Conservation (phyloP, 768 basidiomycete species). For the Tephrocybe sp. region DNA sequence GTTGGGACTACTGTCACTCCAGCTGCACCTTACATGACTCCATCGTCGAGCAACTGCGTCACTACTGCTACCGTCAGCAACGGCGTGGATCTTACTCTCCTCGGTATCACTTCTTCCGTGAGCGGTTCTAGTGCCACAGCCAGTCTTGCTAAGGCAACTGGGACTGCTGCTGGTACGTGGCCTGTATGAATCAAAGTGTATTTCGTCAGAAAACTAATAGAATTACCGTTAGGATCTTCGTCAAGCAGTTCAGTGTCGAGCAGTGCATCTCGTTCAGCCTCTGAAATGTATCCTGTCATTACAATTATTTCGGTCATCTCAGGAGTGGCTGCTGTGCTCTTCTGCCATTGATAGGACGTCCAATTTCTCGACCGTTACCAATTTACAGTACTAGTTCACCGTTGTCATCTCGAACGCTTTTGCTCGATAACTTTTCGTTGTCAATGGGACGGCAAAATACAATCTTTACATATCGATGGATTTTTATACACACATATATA, state of each 20-base stretch:
- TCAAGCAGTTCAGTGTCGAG: not conserved
- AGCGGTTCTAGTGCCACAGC: constrained; percentile 13
- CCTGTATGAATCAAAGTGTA: not conserved
- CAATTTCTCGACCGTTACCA: too few species aligned
- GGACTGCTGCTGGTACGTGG: constrained; percentile 4
- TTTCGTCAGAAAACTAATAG: too few species aligned
- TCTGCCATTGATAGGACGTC: constrained; percentile 23
- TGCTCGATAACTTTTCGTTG: too few species aligned
- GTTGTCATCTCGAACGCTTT: too few species aligned
- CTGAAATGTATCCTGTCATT: constrained; percentile 17
- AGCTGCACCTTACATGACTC: constrained; percentile 30
- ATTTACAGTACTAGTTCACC: too few species aligned
- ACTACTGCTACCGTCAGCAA: constrained; percentile 37
- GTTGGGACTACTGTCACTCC: constrained; percentile 40
- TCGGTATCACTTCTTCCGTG: constrained; percentile 21
- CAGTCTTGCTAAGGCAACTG: constrained; percentile 13
- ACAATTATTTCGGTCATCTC: constrained; percentile 19
- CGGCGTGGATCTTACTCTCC: constrained; percentile 30
- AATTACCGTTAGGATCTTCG: not conserved
- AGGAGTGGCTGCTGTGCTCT: constrained; percentile 20
- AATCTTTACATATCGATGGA: too few species aligned
- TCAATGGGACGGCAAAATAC: too few species aligned
- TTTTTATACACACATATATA: too few species aligned
- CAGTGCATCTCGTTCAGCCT: constrained; percentile 6
- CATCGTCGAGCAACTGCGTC: constrained; percentile 38